Percentiles rank a stretch among this genome's conserved stretches.
These are phyloP conservation scores for Iris pallida DNA, from an alignment of 116 monocot species.

Conservation along the genomic window DNA sequence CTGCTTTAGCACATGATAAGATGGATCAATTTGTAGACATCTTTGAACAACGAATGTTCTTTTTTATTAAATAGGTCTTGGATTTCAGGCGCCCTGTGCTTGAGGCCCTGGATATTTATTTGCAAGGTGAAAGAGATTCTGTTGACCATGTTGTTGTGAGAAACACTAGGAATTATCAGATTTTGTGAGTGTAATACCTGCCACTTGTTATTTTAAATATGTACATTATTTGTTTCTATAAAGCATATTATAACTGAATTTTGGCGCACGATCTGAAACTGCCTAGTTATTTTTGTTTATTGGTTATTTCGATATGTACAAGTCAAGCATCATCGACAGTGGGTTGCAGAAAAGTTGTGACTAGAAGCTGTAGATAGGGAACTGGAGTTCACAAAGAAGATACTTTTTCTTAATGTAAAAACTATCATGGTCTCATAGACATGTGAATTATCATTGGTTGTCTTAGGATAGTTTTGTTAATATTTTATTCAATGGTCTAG, in stretches of 20 bases:
- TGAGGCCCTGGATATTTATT: constrained; percentile 56
- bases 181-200: too few relatives aligned
- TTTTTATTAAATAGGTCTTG: constrained; percentile 97
- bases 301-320: constrained; percentile 7
- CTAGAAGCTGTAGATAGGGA: constrained; percentile 49
- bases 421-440: too few relatives aligned
- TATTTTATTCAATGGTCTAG: too few relatives aligned
- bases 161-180: constrained; percentile 95
- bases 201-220: neutral
- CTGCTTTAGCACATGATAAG: too few relatives aligned
- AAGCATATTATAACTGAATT: too few relatives aligned
- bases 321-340: constrained; percentile 86
- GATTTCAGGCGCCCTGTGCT: constrained; percentile 92
- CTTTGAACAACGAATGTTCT: too few relatives aligned
- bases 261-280: too few relatives aligned
- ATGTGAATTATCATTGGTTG: too few relatives aligned
- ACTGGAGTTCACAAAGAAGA: constrained; percentile 64
- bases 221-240: neutral
- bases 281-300: neutral
- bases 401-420: too few relatives aligned
- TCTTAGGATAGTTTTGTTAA: too few relatives aligned
- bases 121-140: constrained; percentile 56
- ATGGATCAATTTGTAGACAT: too few relatives aligned
- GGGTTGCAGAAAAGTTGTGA: constrained; percentile 93
- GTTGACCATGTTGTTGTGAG: constrained; percentile 42